Evolutionary conservation across 1,284 basidiomycete genomes (phyloP).

Genomic region (Wallemia mellicola): DNA sequence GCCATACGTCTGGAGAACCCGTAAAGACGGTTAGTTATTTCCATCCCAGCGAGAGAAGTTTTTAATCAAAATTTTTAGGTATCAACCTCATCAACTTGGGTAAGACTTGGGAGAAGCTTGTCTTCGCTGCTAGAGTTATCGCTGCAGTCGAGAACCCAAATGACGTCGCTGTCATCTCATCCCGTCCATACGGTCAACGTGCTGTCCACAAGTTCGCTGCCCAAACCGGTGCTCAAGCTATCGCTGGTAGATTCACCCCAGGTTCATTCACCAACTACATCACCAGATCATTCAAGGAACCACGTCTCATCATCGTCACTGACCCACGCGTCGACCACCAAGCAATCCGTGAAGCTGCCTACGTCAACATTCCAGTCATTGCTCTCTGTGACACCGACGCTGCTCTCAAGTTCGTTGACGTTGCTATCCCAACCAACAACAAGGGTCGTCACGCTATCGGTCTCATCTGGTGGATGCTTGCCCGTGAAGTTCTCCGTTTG

Average conservation of each 20-base stretch:
- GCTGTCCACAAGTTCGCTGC: constrained; percentile 94
- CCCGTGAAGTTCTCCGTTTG: constrained; percentile 85
- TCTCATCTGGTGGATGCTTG: constrained; percentile 95
- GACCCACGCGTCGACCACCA: constrained; percentile 99
- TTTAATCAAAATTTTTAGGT: constrained; percentile 21
- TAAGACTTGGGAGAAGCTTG: constrained; percentile 99
- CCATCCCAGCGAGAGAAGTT: background rate
- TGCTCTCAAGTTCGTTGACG: constrained; percentile 83
- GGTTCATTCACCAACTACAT: constrained; percentile 99
- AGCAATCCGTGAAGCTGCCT: constrained; percentile 96
- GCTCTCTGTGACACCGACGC: constrained; percentile 96
- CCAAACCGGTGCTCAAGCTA: constrained; percentile 92
- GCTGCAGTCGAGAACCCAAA: constrained; percentile 89
- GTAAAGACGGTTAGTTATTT: constrained; percentile 47
- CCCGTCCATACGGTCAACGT: constrained; percentile 93
- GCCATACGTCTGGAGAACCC: constrained; percentile 88
- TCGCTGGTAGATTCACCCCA: constrained; percentile 95
- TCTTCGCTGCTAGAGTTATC: constrained; percentile 76
- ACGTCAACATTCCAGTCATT: constrained; percentile 99
- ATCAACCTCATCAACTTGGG: constrained; percentile 94
- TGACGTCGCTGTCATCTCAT: constrained; percentile 92
- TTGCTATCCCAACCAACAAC: constrained; percentile 98
- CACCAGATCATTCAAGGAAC: constrained; percentile 99
- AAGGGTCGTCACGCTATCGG: constrained; percentile 91
- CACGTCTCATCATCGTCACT: constrained; percentile 87